Conservation (phyloP, 2,329 filamentous ascomycete genomes). For the Hypomyces perniciosus region DNA sequence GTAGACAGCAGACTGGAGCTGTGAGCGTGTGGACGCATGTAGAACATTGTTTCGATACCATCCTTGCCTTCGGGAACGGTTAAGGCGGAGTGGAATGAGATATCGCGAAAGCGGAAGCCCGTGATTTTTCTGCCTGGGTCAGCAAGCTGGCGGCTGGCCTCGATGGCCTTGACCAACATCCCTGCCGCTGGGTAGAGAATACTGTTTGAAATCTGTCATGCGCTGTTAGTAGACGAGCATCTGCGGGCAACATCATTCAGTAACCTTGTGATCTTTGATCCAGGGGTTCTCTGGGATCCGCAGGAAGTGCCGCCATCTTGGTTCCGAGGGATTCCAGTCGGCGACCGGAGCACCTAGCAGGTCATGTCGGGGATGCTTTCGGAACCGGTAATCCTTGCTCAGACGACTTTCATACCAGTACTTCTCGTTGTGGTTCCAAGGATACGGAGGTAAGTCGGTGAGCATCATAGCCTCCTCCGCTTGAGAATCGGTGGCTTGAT, state of each 20-base stretch:
- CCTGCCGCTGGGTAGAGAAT: slow-evolving; percentile 29
- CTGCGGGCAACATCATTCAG: neutral
- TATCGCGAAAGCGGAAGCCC: too few species aligned
- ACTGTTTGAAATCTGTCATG: slow-evolving; percentile 11
- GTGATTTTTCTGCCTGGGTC: too few species aligned
- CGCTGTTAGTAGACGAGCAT: too few species aligned
- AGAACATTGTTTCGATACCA: too few species aligned
- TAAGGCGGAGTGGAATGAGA: too few species aligned
- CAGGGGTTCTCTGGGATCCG: slow-evolving; percentile 16
- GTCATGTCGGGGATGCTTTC: slow-evolving; percentile 30
- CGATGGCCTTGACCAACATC: too few species aligned
- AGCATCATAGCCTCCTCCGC: neutral
- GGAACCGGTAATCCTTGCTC: slow-evolving; percentile 23
- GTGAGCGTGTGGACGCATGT: too few species aligned
- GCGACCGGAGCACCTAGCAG: slow-evolving; percentile 28
- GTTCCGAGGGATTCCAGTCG: slow-evolving; percentile 18
- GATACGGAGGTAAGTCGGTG: slow-evolving; percentile 29
- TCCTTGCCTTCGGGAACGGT: too few species aligned
- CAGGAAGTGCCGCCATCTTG: slow-evolving; percentile 19
- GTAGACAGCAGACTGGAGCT: too few species aligned
- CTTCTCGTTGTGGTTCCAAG: slow-evolving; percentile 28
- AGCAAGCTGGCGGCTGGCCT: too few species aligned
- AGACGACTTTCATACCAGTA: slow-evolving; percentile 28
- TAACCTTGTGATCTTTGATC: slow-evolving; percentile 29
- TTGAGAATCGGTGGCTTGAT: neutral